Evolutionary conservation across 495 filamentous ascomycete genomes (phyloP), one percentile per base, ranked within the genome.

Genomic region (Aspergillus haitiensis): DNA sequence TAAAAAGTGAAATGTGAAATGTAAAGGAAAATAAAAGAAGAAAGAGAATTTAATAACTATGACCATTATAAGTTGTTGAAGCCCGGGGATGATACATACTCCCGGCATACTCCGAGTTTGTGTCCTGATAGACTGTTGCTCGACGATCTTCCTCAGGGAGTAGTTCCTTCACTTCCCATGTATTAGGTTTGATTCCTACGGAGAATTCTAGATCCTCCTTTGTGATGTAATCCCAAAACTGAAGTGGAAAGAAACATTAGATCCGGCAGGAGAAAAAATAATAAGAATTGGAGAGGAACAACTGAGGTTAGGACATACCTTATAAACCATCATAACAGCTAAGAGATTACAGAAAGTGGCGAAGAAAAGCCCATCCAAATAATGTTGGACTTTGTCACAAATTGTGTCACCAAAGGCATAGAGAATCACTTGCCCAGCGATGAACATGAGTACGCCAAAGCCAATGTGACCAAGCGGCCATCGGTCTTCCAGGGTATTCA

Each of bases 171-270:
- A 99, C 90, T 75, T 99, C 94, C 94, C 95, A 99, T 68, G 93
- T 96, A 71, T 96, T 95, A 67, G 88, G 86, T 72, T 96, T 92
- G 52, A 88, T 89, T 52, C 94, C 93, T 37, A 99, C 94, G 52
- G 90, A 94, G 77, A 99, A 99, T 72, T 99, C 94, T 56, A 99
- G 85, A 70, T 99, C 94, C 78, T 98, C 94, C 68, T 89, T 92
- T 49, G 94, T 99, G 76, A 99, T 98, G 31, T 93, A 97, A 72
- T 99, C 94, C 94, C 94, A 99, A 80, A 95, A 98, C 92, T 93
- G 65, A 54, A 33, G 52, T 18, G n/a, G 55, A 35, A 54, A 65
- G 58, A 50, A 58, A 54, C 55, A 32, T 57, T 37, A 55, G 27
- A 46, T 44, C n/a, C 4, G 9, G 12, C 5, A 10, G 21, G 54